Evolutionary conservation across 768 basidiomycete species (phyloP).

Genomic region (Lentinula aciculospora): DNA sequence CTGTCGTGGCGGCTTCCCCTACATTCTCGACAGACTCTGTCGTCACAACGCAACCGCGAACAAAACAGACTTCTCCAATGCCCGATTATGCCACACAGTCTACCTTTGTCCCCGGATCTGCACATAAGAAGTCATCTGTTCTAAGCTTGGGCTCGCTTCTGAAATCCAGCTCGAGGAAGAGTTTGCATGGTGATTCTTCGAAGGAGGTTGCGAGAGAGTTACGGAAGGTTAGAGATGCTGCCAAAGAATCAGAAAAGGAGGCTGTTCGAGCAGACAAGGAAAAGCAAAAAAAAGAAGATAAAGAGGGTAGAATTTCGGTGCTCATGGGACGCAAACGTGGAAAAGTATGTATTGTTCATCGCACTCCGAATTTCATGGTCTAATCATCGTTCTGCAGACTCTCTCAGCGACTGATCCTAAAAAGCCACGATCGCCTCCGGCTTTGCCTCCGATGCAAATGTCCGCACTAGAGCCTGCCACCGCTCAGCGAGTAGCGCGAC

Average conservation of each 20-base stretch:
- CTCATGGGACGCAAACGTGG: constrained; percentile 87
- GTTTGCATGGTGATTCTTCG: constrained; percentile 57
- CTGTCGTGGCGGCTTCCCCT: constrained; percentile 47
- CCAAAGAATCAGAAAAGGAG: constrained; percentile 46
- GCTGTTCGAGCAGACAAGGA: constrained; percentile 40
- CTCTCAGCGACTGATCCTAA: constrained; percentile 78
- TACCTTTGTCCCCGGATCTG: constrained; percentile 49
- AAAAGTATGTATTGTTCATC: constrained; percentile 53
- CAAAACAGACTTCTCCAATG: constrained; percentile 43
- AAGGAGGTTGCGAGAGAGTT: constrained; percentile 49
- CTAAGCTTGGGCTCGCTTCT: constrained; percentile 79
- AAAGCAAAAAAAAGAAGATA: constrained; percentile 68
- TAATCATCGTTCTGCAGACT: constrained; percentile 44
- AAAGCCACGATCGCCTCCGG: constrained; percentile 63
- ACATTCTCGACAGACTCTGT: constrained; percentile 34
- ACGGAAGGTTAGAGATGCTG: constrained; percentile 32
- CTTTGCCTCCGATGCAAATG: constrained; percentile 88
- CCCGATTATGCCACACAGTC: constrained; percentile 50
- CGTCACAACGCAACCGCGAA: constrained; percentile 32
- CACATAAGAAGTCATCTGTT: constrained; percentile 78
- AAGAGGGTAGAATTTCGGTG: constrained; percentile 85
- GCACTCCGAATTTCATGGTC: constrained; percentile 12
- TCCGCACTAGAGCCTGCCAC: constrained; percentile 77
- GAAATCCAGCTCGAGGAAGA: constrained; percentile 81
- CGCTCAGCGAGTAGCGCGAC: constrained; percentile 77